These are phyloP conservation scores for Jatropha podagrica DNA, from an alignment of 441 rosid species.

Conservation along the genomic window DNA sequence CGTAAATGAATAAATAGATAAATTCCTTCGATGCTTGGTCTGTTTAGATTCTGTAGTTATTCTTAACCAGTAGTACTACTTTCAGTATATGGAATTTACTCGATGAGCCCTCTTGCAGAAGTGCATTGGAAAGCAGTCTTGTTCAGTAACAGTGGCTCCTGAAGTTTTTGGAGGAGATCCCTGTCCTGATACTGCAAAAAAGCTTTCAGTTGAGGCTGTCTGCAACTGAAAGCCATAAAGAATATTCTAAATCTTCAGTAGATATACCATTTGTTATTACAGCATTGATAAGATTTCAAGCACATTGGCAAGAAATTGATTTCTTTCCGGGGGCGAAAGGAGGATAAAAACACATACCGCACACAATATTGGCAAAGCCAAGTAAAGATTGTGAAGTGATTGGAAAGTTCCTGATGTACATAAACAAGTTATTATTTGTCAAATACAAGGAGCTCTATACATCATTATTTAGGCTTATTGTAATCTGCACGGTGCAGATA, in stretches of 20 bases:
- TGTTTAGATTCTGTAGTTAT: neutral
- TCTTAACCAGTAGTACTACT: too few relatives aligned
- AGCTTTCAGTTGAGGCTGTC: slow-evolving; percentile 80
- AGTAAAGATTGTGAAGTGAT: slow-evolving; percentile 23
- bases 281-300: slow-evolving; percentile 17
- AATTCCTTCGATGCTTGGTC: neutral
- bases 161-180: slow-evolving; percentile 95
- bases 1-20: neutral
- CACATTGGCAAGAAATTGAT: slow-evolving; percentile 19
- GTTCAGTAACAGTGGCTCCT: slow-evolving; percentile 77
- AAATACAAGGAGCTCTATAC: slow-evolving; percentile 21
- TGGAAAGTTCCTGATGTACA: slow-evolving; percentile 25
- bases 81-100: neutral
- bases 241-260: neutral
- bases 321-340: neutral
- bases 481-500: slow-evolving; percentile 8
- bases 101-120: slow-evolving; percentile 43
- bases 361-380: slow-evolving; percentile 30
- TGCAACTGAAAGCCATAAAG: slow-evolving; percentile 48
- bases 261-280: neutral
- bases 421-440: slow-evolving; percentile 29
- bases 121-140: slow-evolving; percentile 79
- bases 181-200: slow-evolving; percentile 69
- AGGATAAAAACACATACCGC: neutral
- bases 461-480: slow-evolving; percentile 23